A percentile compares a stretch with the other conserved stretches of the same genome.
phyloP scores from a whole-genome alignment of 2,329 filamentous ascomycete species.

The Onygenales sp. region DNA sequence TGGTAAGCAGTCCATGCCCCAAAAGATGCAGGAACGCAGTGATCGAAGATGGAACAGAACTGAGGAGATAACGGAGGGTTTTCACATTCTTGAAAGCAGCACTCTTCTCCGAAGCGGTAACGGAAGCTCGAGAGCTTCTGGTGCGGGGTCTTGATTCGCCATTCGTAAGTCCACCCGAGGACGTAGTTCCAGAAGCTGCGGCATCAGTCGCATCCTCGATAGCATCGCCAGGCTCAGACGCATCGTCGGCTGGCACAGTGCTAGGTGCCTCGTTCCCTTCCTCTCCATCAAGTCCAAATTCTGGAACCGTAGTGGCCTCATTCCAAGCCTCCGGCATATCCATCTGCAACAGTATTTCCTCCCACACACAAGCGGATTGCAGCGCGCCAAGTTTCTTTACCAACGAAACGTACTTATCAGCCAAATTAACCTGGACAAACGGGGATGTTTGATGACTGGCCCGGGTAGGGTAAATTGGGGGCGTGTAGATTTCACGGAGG shows the following conservation, averaged over 20 bases:
- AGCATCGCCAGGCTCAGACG: constrained; percentile 7
- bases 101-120: constrained; percentile 16
- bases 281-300: constrained; percentile 27
- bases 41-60: constrained; percentile 68
- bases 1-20: constrained; percentile 69
- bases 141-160: constrained; percentile 13
- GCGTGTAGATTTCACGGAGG: constrained; percentile 62
- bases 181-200: constrained; percentile 6
- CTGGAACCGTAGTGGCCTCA: constrained; percentile 34
- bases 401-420: constrained; percentile 70
- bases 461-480: constrained; percentile 53
- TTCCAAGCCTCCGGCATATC: constrained; percentile 57
- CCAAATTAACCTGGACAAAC: constrained; percentile 70
- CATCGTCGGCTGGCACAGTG: constrained; percentile 14
- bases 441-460: constrained; percentile 50
- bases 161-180: neutral
- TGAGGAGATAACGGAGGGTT: constrained; percentile 65
- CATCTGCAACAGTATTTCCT: constrained; percentile 67
- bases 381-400: constrained; percentile 67
- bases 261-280: constrained; percentile 31
- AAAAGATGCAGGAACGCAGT: constrained; percentile 78
- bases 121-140: constrained; percentile 11
- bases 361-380: constrained; percentile 70
- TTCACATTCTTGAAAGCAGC: constrained; percentile 64
- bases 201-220: constrained; percentile 13